Base-by-base conservation (phyloP, 805 yeast genomes). In the Lipomyces spencermartinsiae region DNA sequence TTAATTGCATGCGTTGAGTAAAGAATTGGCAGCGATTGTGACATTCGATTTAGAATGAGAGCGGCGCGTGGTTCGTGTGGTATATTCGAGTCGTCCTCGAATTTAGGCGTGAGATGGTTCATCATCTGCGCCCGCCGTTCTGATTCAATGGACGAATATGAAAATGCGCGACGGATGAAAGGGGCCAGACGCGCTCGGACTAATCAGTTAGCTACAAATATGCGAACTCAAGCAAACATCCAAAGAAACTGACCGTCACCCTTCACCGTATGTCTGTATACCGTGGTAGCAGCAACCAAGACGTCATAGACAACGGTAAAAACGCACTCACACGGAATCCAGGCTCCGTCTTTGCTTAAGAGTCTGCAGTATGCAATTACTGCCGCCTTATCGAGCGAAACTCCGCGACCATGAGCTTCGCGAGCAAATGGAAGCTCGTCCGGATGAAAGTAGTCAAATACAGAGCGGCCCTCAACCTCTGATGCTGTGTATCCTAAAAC, bases 11-110 rank as follows among this genome's bases (percentile, higher is more conserved):
- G 46, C 0, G 69, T 64, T 19, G 69, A 64, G 64, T 66, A 63
- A 33, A 66, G 34, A 19, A 64, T 49, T 19, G 68, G 64, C 34
- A 66, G 35, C 16, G 49, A 43, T 43, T 43, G 49, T 43, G 49
- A 43, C n/a, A 16, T 43, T 7, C 69, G 60, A 37, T 66, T 56
- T 16, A 66, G 63, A 37, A 66, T 58, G 9, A 66, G 58, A 6
- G 67, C 66, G 12, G 69, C 64, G 53, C 69, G 69, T 4, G 55
- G 69, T 37, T 66, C 69, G 54, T 58, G 64, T 10, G 34, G 7
- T 5, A 16, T 14, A 10, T 31, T 46, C 33, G 58, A n/a, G 19
- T 22, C 25, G 14, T 8, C 46, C 4, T 58, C 46, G 63, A 58
- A 53, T 43, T 54, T 37, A 12, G 58, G 34, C 12, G 57, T 6